These are phyloP conservation scores for Hyphodiscus sp. DNA, from an alignment of 2,329 filamentous ascomycete genomes.

Conservation along the genomic window DNA sequence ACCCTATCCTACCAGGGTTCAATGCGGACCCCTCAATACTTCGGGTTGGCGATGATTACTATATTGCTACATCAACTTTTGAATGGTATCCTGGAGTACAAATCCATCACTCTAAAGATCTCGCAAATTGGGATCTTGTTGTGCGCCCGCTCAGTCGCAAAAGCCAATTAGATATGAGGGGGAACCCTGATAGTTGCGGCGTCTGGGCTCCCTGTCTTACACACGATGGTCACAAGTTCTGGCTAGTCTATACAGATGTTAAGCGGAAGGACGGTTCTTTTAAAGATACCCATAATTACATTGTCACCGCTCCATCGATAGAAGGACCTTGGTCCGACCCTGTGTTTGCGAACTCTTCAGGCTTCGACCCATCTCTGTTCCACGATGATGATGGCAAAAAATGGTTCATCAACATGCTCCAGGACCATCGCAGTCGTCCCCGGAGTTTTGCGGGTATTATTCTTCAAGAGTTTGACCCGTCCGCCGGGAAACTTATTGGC, in stretches of 20 bases:
- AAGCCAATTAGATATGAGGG: constrained; percentile 10
- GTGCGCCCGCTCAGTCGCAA: constrained; percentile 13
- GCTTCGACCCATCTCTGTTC: constrained; percentile 12
- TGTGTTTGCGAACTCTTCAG: constrained; percentile 11
- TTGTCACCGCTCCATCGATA: constrained; percentile 8
- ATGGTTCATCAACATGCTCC: too few species aligned
- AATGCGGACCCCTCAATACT: constrained; percentile 48
- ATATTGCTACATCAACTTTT: constrained; percentile 46
- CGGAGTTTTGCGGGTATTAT: too few species aligned
- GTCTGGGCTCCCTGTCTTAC: constrained; percentile 10
- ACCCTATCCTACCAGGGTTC: constrained; percentile 41
- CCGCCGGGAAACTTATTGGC: too few species aligned
- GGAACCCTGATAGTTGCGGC: constrained; percentile 4
- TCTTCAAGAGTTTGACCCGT: too few species aligned
- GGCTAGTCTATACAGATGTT: neutral
- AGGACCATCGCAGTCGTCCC: too few species aligned
- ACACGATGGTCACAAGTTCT: constrained; percentile 6
- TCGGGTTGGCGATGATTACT: constrained; percentile 43
- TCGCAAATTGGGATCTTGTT: constrained; percentile 34
- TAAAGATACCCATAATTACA: constrained; percentile 13
- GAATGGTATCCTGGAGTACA: constrained; percentile 47
- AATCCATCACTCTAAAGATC: constrained; percentile 43
- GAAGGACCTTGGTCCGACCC: constrained; percentile 8
- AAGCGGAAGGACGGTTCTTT: too few species aligned
- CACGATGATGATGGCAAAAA: constrained; percentile 6